A percentile compares a stretch with the other conserved stretches of the same genome.
phyloP scores from a whole-genome alignment of 768 basidiomycete species.

The Gloeostereum incarnatum region DNA sequence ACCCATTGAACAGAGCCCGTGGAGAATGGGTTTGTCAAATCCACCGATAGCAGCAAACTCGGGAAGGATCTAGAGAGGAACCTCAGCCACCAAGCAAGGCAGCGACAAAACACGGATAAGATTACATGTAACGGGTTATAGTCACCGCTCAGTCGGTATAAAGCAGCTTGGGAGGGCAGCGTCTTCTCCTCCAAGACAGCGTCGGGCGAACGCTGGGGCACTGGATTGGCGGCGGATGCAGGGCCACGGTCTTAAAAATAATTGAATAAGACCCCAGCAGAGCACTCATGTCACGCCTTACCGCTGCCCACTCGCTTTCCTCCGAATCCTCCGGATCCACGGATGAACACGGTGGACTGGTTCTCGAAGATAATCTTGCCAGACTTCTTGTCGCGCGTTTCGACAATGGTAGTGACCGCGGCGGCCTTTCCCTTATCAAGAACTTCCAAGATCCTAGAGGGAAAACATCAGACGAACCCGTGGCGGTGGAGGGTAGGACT shows the following conservation, averaged over 20 bases:
- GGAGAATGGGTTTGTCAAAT: constrained; percentile 83
- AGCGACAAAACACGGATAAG: constrained; percentile 6
- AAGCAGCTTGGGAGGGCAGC: constrained; percentile 67
- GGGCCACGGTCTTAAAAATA: constrained; percentile 69
- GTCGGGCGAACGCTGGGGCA: constrained; percentile 81
- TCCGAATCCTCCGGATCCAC: constrained; percentile 93
- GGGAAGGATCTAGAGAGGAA: constrained; percentile 62
- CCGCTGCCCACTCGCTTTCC: constrained; percentile 81
- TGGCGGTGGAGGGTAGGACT: constrained; percentile 10
- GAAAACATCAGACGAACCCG: not conserved
- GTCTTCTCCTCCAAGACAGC: constrained; percentile 88
- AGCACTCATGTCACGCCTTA: constrained; percentile 18
- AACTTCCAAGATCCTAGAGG: constrained; percentile 60
- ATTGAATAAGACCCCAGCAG: not conserved
- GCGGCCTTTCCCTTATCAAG: constrained; percentile 93
- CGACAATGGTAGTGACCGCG: constrained; percentile 69
- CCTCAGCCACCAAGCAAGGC: not conserved
- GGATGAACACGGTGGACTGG: constrained; percentile 85
- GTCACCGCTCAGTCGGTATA: constrained; percentile 93
- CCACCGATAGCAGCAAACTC: constrained; percentile 94
- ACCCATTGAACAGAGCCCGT: constrained; percentile 89
- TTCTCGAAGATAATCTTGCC: constrained; percentile 87
- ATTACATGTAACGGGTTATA: constrained; percentile 82
- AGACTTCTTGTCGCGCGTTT: constrained; percentile 71
- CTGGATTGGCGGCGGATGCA: constrained; percentile 72